phyloP scores from a whole-genome alignment of 768 basidiomycete genomes.

The Neoboletus subvelutipes region DNA sequence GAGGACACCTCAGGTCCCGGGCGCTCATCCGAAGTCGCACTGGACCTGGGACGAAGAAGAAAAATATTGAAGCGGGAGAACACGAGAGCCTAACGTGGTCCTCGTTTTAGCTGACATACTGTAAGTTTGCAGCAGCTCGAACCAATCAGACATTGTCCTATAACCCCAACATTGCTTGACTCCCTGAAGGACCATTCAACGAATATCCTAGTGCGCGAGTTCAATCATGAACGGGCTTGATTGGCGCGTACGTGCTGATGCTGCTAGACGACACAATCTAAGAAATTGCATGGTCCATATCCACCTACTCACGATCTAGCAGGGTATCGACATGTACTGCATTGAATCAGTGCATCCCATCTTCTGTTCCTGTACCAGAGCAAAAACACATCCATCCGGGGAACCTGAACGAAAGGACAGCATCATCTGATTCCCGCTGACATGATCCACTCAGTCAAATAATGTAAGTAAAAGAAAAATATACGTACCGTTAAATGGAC shows the following conservation, averaged over 20 bases:
- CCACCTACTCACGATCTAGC: too few relatives aligned
- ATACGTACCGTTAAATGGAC: neutral
- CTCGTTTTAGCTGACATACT: too few relatives aligned
- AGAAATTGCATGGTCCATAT: neutral
- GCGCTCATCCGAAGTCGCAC: neutral
- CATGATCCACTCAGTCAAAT: neutral
- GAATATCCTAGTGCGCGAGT: too few relatives aligned
- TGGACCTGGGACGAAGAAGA: neutral
- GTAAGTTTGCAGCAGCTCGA: too few relatives aligned
- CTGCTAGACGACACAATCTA: too few relatives aligned
- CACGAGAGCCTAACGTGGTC: too few relatives aligned
- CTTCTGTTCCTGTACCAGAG: neutral
- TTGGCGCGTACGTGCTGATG: too few relatives aligned
- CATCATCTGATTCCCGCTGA: neutral
- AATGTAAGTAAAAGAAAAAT: too few relatives aligned
- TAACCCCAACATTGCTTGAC: too few relatives aligned
- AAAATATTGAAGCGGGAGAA: neutral
- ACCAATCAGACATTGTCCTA: neutral
- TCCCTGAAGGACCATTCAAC: neutral
- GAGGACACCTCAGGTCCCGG: neutral
- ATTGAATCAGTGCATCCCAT: too few relatives aligned
- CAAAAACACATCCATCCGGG: conserved; percentile 4
- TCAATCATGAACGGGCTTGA: too few relatives aligned
- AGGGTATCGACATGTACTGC: too few relatives aligned
- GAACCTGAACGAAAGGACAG: neutral